A percentile compares a stretch with the other conserved stretches of the same genome.
These are phyloP conservation scores for Acanthamoeba royreba DNA, from an alignment of 208 protist species.

Conservation along the genomic window DNA sequence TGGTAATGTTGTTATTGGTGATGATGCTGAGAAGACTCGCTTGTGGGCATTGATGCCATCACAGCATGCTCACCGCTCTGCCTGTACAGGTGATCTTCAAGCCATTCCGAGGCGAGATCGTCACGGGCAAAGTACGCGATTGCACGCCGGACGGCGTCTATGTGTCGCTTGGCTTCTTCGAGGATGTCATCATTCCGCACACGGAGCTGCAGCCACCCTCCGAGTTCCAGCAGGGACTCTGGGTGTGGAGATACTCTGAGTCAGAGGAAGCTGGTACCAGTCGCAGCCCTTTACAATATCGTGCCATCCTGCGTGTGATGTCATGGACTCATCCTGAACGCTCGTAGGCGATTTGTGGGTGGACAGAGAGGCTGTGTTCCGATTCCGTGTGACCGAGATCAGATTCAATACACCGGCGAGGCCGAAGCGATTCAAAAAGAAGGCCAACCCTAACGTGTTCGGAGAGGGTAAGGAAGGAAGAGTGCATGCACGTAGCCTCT, in stretches of 20 bases:
- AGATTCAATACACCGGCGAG: not conserved
- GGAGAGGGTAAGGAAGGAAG: not conserved
- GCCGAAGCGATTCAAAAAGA: conserved; percentile 21
- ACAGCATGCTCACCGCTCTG: no score
- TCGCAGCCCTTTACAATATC: not conserved
- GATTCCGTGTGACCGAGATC: not conserved
- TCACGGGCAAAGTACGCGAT: not conserved
- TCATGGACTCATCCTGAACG: not conserved
- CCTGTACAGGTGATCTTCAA: conserved; percentile 1
- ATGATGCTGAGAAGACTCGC: not conserved
- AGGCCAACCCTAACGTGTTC: not conserved
- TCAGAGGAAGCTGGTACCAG: not conserved
- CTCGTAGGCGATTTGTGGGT: not conserved
- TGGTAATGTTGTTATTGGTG: not conserved
- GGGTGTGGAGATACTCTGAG: conserved; percentile 31
- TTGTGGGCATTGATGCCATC: not conserved
- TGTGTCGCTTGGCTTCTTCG: conserved; percentile 14
- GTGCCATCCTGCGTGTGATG: not conserved
- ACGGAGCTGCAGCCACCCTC: not conserved
- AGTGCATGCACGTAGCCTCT: not conserved
- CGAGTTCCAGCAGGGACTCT: not conserved
- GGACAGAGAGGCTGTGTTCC: not conserved
- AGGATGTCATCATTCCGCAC: conserved; percentile 32
- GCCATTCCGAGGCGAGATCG: conserved; percentile 38
- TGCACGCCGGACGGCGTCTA: not conserved